phyloP scores from a whole-genome alignment of 768 basidiomycete species.

The Pisolithus microcarpus region DNA sequence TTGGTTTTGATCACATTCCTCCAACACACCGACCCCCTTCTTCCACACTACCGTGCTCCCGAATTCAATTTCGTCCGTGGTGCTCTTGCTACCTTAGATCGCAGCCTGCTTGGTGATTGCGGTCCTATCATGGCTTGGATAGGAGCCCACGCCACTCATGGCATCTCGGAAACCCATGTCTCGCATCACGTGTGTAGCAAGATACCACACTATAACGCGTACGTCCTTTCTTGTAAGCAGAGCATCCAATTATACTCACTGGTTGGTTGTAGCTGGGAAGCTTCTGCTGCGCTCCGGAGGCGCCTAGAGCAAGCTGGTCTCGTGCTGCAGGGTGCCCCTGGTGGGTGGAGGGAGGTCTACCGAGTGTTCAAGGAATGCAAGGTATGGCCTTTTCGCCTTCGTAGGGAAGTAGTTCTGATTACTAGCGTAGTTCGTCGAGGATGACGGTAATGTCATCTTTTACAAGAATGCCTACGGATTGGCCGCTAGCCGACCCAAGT shows the following conservation, averaged over 20 bases:
- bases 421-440: constrained; percentile 74
- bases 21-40: constrained; percentile 93
- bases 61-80: constrained; percentile 94
- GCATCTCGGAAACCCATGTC: constrained; percentile 92
- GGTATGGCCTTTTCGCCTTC: constrained; percentile 24
- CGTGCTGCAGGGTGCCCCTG: constrained; percentile 61
- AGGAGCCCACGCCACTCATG: constrained; percentile 79
- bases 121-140: constrained; percentile 80
- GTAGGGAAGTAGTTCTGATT: background rate
- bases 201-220: constrained; percentile 93
- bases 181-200: constrained; percentile 89
- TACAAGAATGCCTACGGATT: constrained; percentile 84
- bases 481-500: constrained; percentile 60
- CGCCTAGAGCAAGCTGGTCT: constrained; percentile 55
- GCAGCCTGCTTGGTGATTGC: constrained; percentile 68
- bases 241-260: background rate
- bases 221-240: background rate
- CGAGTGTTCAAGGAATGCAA: constrained; percentile 77
- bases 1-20: constrained; percentile 94
- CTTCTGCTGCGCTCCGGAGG: constrained; percentile 74
- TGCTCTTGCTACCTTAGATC: constrained; percentile 87
- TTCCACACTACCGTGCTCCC: constrained; percentile 86
- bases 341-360: constrained; percentile 75
- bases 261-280: constrained; percentile 65
- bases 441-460: constrained; percentile 85